A percentile compares a stretch with the other conserved stretches of the same genome.
Conservation (phyloP, 2,329 filamentous ascomycete species). For the Phaeosphaeria sp. region DNA sequence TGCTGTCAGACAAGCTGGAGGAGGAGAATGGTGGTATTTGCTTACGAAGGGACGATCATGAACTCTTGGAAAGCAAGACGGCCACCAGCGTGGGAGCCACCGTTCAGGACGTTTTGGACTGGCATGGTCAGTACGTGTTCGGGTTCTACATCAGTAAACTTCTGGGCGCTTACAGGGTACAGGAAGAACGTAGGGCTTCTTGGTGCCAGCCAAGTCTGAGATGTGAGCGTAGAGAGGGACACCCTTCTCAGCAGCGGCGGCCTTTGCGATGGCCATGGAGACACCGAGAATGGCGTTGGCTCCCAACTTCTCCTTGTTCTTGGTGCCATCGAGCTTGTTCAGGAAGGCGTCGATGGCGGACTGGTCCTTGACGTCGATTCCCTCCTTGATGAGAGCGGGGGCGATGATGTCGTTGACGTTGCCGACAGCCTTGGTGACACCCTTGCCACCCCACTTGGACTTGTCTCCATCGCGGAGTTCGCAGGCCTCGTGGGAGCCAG, state of each 20-base stretch:
- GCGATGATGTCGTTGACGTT: conserved; percentile 64
- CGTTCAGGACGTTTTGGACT: conserved; percentile 63
- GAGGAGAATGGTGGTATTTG: background rate
- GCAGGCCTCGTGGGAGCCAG: conserved; percentile 63
- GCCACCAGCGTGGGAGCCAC: conserved; percentile 94
- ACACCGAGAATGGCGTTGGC: conserved; percentile 68
- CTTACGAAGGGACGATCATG: conserved; percentile 60
- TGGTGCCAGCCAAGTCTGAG: conserved; percentile 59
- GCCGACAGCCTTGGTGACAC: conserved; percentile 61
- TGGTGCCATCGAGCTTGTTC: conserved; percentile 61
- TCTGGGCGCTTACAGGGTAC: conserved; percentile 53
- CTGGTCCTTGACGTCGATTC: conserved; percentile 62
- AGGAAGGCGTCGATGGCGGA: conserved; percentile 61
- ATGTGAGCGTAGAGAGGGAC: conserved; percentile 66
- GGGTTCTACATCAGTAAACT: conserved; percentile 39
- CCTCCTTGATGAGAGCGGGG: conserved; percentile 61
- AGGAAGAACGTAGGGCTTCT: conserved; percentile 62
- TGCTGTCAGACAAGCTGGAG: conserved; percentile 16
- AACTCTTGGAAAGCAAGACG: conserved; percentile 71
- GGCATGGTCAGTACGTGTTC: conserved; percentile 6
- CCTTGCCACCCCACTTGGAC: conserved; percentile 61
- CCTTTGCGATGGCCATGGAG: conserved; percentile 65
- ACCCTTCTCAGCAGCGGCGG: conserved; percentile 61
- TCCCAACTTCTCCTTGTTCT: conserved; percentile 65
- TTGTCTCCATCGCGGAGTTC: conserved; percentile 62